Evolutionary conservation across 768 basidiomycete species (phyloP).

Genomic region (Termitomyces sp.): DNA sequence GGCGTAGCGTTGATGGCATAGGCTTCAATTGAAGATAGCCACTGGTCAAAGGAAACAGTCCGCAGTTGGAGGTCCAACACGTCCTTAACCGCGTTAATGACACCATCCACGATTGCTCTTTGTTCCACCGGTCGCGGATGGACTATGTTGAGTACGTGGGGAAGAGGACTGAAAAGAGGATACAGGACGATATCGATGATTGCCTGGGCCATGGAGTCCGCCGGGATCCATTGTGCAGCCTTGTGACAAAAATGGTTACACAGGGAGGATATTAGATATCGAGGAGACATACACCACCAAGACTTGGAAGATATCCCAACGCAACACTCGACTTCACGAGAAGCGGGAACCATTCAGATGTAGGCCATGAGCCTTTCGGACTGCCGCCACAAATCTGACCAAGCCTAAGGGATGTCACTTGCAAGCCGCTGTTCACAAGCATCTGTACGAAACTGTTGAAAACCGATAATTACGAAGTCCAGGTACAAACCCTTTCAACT

Average conservation of each 20-base stretch:
- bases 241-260: background rate
- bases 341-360: background rate
- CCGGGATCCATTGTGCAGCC: background rate
- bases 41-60: background rate
- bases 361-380: background rate
- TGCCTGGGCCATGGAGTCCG: background rate
- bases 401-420: background rate
- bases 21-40: background rate
- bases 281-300: background rate
- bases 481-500: slow-evolving; percentile 2
- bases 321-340: background rate
- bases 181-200: background rate
- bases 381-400: background rate
- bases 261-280: background rate
- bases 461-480: background rate
- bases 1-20: background rate
- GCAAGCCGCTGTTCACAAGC: background rate
- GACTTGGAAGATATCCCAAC: background rate
- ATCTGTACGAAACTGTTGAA: background rate
- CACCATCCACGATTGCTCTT: background rate
- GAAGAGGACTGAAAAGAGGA: background rate
- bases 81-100: background rate
- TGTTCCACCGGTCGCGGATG: background rate
- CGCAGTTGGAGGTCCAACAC: background rate
- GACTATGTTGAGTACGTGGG: background rate